Base-by-base conservation (phyloP, 2,329 filamentous ascomycete genomes). In the Teratosphaeriaceae sp. region DNA sequence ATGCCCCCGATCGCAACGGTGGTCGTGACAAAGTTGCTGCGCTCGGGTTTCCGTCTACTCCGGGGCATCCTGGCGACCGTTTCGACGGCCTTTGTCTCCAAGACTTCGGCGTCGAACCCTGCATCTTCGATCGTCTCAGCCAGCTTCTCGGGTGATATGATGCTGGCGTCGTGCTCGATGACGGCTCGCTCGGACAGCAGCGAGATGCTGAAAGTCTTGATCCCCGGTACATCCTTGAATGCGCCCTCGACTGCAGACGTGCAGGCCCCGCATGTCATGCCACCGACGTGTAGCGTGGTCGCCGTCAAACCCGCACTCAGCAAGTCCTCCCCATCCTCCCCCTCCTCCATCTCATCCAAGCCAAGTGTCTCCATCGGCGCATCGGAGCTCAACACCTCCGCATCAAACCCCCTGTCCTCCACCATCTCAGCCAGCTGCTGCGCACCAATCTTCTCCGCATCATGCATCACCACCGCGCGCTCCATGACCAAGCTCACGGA, bases 161-260 rank as follows among this genome's bases (percentile, higher is more conserved):
- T 75, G 43, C 75, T 69, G 1, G 87, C 80, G 65, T 97, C 84
- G 67, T 98, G 92, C 66, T 89, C 84, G 26, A 97, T 74, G 33
- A 97, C 89, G n/a, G 90, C 92, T 47, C 90, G 81, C 65, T 95
- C 89, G 80, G 96, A 94, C 43, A 96, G 85, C 56, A 98, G 71
- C 62, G 88, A 95, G 57, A 98, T 85, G 8, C 88, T 94, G 46
- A 97, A 88, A 55, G 76, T 88, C 50, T 84, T 85, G 8, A 92
- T 81, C 42, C 92, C 90, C 29, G 84, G 74, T 4, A 94, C 76
- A 52, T 78, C 79, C 58, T 87, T 84, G 69, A 98, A 94, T 53
- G 85, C 92, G 46, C 84, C 79, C 73, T 97, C 90, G 55, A 98
- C 84, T n/a, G 92, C 84, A 34, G 89, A 94, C 21, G 90, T 96